Evolutionary conservation across 306 rosid species (phyloP).

Genomic region (Sophora flavescens): DNA sequence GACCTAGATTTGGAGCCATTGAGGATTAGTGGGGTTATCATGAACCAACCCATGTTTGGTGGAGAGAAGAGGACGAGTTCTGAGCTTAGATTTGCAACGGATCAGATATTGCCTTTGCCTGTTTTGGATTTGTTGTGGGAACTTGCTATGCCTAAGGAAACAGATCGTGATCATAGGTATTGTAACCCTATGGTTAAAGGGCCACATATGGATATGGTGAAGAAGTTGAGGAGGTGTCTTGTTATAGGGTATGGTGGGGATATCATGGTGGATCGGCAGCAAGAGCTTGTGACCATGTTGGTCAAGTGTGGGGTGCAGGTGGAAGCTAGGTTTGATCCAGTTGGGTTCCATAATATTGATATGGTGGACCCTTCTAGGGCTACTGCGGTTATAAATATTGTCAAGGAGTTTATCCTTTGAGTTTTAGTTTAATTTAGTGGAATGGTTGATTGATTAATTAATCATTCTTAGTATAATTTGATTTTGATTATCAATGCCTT

Average conservation of each 20-base stretch:
- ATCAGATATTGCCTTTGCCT: slow-evolving; percentile 62
- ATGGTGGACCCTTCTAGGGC: slow-evolving; percentile 57
- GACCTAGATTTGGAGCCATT: slow-evolving; percentile 47
- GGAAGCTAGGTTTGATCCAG: slow-evolving; percentile 61
- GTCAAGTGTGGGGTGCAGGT: slow-evolving; percentile 65
- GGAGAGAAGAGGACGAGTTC: slow-evolving; percentile 64
- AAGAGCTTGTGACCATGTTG: slow-evolving; percentile 66
- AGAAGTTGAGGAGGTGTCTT: slow-evolving; percentile 51
- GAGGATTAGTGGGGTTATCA: slow-evolving; percentile 57
- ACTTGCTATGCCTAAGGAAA: slow-evolving; percentile 55
- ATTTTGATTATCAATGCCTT: background rate
- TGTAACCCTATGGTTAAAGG: slow-evolving; percentile 70
- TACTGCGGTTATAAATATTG: slow-evolving; percentile 48
- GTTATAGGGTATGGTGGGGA: slow-evolving; percentile 73
- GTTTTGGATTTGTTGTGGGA: slow-evolving; percentile 79
- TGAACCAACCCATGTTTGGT: slow-evolving; percentile 84
- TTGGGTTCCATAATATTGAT: slow-evolving; percentile 74
- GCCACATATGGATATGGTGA: slow-evolving; percentile 45
- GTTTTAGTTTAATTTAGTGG: background rate
- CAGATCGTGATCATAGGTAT: slow-evolving; percentile 66
- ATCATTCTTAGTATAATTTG: background rate
- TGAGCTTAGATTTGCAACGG: slow-evolving; percentile 64
- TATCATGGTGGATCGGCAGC: slow-evolving; percentile 71
- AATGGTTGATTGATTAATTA: background rate
- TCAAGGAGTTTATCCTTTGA: slow-evolving; percentile 59